Evolutionary conservation across 2,329 filamentous ascomycete genomes (phyloP), one percentile per base, ranked within the genome.

Genomic region (Aspergillus sp.): DNA sequence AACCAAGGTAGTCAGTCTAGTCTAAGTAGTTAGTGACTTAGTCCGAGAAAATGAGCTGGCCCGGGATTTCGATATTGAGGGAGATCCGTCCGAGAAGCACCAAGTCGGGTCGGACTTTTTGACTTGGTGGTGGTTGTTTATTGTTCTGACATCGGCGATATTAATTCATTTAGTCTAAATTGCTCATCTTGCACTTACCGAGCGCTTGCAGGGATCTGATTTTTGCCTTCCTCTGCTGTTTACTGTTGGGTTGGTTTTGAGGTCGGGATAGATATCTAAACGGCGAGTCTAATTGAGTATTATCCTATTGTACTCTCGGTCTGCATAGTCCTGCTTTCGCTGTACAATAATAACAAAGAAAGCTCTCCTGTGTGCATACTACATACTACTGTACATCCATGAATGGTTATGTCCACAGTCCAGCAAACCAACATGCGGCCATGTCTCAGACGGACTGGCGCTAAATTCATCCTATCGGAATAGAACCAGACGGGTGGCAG

Each of bases 401-500:
- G 4, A 24, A 24, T 24, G 24, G 24, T 9, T 9, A 29, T 29
- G 26, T 29, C 26, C 24, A 24, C 24, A 24, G 24, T 24, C 24
- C 11, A 42, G 16, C 47, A 31, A 45, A 54, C 22, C 18, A 45
- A 39, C 49, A 16, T 47, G 22, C 20, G 54, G 32, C 31, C 49
- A 45, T 54, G 56, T 58, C 56, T 58, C 51, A 57, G 49, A 50
- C 56, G 55, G 39, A 46, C 20, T 47, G 59, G 52, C 49, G 56
- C 59, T 53, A 54, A 51, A 46, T 54, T 29, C 51, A 57, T 42
- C 59, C 59, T 55, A 55, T 55, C 59, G 52, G 59, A 55, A 54
- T 39, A 55, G 47, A 60, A 51, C 52, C 59, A 55, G 56, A 51
- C 49, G 46, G 18, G 47, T 50, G 52, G 49, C 39, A 58, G 39